Conservation (phyloP, 176 grass and related monocot genomes). For the Hordeum vulgare region DNA sequence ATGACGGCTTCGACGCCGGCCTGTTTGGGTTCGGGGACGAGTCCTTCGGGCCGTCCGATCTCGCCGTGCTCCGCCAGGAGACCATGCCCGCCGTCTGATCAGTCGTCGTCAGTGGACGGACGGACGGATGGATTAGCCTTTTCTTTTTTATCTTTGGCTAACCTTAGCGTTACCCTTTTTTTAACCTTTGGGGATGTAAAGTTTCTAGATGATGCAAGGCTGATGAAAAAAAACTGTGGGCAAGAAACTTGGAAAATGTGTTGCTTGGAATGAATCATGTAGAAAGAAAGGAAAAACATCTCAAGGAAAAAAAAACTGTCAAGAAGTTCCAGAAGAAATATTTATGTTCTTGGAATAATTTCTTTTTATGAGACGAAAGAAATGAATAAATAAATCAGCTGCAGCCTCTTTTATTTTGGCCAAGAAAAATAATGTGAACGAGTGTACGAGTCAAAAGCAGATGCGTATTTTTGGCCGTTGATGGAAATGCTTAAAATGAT, state of each 20-base stretch:
- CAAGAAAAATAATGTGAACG: neutral
- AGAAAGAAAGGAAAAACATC: neutral
- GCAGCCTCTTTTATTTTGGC: too few species aligned
- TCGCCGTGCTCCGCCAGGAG: slow-evolving; percentile 32
- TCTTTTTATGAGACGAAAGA: neutral
- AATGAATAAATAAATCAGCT: neutral
- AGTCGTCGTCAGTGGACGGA: neutral
- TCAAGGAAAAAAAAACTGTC: neutral
- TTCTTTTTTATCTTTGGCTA: slow-evolving; percentile 27
- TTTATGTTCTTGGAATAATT: neutral
- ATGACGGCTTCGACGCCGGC: slow-evolving; percentile 41
- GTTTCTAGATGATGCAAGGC: slow-evolving; percentile 14
- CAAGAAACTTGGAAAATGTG: neutral
- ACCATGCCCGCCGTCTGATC: slow-evolving; percentile 53
- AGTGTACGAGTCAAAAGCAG: neutral
- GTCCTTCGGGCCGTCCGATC: slow-evolving; percentile 19
- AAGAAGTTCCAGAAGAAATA: neutral
- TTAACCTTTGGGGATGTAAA: slow-evolving; percentile 46
- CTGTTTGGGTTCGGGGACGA: slow-evolving; percentile 46
- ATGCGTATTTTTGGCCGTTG: neutral
- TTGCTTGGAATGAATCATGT: neutral
- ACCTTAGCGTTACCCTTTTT: slow-evolving; percentile 40
- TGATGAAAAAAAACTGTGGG: slow-evolving; percentile 3
- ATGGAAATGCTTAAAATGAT: neutral
- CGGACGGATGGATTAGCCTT: slow-evolving; percentile 8